Base-by-base conservation (phyloP, 2,329 filamentous ascomycete species). In the Fusarium decemcellulare region DNA sequence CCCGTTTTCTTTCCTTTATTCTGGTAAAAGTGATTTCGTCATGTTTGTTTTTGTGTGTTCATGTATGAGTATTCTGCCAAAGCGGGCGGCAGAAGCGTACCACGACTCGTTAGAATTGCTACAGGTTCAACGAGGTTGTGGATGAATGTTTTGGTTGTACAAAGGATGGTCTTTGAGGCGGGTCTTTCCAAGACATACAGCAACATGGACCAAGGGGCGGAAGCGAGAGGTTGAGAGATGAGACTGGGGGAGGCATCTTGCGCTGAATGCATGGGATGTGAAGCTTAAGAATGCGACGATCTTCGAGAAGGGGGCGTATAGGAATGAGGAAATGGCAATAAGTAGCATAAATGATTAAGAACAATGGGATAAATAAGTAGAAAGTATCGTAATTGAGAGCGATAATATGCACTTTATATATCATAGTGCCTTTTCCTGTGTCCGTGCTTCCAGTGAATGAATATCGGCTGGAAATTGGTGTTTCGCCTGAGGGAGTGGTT, bases 11-110 rank as follows among this genome's bases (percentile, higher is more conserved):
- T 52, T 63, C 59, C 51, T 64, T 66, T 52, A 53, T 61, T n/a
- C 53, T 62, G 69, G 69, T 63, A 75, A 75, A 75, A 73, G 71
- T 72, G 72, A 69, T 65, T 71, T 70, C 56, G 16, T 61, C 59
- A 63, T 52, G 63, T 68, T 59, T 62, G 54, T 59, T 69, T 59
- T 62, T 71, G 69, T 59, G 61, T 60, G 53, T 65, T 67, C 70
- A 51, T 76, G 75, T 76, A 76, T 63, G 72, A 76, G 67, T 72
- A 76, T 71, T 34, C 61, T 70, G 69, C 65, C 67, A 57, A 63
- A 51, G 50, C 54, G 44, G 68, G 64, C 62, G 68, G 65, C 67
- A 54, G 62, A 68, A 64, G 44, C 30, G 46, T 32, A 63, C 57
- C 59, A 56, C 57, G 67, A 57, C 68, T 65, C 55, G 51, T 47